phyloP scores from a whole-genome alignment of 2,329 filamentous ascomycete genomes.

The Fusarium devonianum region DNA sequence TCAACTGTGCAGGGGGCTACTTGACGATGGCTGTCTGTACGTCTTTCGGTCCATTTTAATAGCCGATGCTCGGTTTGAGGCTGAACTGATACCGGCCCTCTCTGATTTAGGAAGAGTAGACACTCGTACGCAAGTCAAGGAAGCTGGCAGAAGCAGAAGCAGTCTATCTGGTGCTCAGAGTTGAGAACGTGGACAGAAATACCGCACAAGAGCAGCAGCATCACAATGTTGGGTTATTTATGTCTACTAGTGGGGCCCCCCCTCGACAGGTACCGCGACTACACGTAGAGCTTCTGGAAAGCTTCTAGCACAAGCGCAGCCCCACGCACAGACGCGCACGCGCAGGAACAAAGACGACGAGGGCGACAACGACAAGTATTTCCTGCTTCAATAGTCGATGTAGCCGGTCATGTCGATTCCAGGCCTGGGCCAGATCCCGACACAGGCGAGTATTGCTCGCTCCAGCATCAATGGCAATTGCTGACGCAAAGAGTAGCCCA shows the following conservation, averaged over 20 bases:
- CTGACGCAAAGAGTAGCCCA: constrained; percentile 42
- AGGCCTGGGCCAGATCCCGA: constrained; percentile 72
- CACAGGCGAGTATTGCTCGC: constrained; percentile 55
- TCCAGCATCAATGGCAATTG: constrained; percentile 3
- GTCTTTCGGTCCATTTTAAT: constrained; percentile 4
- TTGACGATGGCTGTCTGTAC: neutral
- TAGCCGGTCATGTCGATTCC: constrained; percentile 72
- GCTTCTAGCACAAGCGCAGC: constrained; percentile 34
- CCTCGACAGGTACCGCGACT: too few relatives aligned
- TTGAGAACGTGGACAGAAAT: constrained; percentile 16
- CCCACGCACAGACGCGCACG: constrained; percentile 34
- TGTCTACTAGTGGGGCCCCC: constrained; percentile 10
- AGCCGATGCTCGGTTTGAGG: too few relatives aligned
- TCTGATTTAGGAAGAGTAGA: constrained; percentile 5
- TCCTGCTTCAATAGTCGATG: constrained; percentile 40
- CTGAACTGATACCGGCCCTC: neutral
- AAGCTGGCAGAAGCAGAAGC: too few relatives aligned
- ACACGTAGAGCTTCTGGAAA: constrained; percentile 39
- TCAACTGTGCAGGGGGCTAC: neutral
- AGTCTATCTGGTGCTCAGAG: too few relatives aligned
- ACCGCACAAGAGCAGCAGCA: rapidly evolving
- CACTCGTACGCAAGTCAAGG: too few relatives aligned
- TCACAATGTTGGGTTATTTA: neutral
- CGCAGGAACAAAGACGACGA: constrained; percentile 16
- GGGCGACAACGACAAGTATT: constrained; percentile 9